Conservation (phyloP, 768 basidiomycete genomes). For the Russula earlei region DNA sequence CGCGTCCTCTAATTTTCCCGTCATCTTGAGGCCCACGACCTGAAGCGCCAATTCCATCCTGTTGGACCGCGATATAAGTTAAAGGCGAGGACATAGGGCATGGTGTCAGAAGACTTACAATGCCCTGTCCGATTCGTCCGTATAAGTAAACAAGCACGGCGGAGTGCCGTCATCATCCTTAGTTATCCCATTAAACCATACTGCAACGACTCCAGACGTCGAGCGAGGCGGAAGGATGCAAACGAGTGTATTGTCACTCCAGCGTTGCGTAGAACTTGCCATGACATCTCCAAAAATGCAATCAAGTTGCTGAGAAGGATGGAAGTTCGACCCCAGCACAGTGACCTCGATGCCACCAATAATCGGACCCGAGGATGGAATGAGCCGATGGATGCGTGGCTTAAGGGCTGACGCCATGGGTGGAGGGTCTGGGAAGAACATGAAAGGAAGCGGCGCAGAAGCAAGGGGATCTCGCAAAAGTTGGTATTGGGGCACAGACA, state of each 20-base stretch:
- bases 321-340: conserved; percentile 85
- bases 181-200: conserved; percentile 75
- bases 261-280: conserved; percentile 79
- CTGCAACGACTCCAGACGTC: conserved; percentile 76
- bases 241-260: conserved; percentile 89
- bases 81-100: not conserved
- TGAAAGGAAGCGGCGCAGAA: conserved; percentile 16
- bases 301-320: conserved; percentile 56
- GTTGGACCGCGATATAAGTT: conserved; percentile 11
- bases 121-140: conserved; percentile 81
- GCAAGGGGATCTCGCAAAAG: conserved; percentile 11
- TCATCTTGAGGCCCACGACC: conserved; percentile 94
- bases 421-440: conserved; percentile 51
- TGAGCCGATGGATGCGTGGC: conserved; percentile 77
- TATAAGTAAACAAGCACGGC: conserved; percentile 76
- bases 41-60: conserved; percentile 95
- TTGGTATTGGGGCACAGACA: conserved; percentile 11
- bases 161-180: conserved; percentile 47
- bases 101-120: conserved; percentile 47
- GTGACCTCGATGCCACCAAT: conserved; percentile 94
- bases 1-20: conserved; percentile 88
- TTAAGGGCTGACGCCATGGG: conserved; percentile 41
- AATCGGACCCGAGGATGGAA: conserved; percentile 77
- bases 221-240: conserved; percentile 82
- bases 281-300: conserved; percentile 80